These are phyloP conservation scores for Alisma plantagoaquatica DNA, from an alignment of 106 monocot species.

Conservation along the genomic window DNA sequence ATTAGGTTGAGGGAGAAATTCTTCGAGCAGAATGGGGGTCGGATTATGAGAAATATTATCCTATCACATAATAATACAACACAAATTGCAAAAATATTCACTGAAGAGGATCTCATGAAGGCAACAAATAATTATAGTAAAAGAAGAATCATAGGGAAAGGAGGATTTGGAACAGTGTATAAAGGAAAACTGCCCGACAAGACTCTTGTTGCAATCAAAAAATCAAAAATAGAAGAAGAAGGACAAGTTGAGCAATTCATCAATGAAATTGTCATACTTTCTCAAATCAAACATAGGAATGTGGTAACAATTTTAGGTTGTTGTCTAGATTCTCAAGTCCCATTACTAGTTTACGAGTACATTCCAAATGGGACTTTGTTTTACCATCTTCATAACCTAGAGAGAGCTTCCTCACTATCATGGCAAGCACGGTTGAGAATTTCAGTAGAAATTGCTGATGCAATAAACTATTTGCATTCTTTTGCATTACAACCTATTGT, in stretches of 20 bases:
- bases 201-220: conserved; percentile 9
- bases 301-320: conserved; percentile 14
- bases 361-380: conserved; percentile 9
- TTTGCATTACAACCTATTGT: conserved; percentile 15
- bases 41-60: conserved; percentile 3
- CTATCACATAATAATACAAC: neutral
- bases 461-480: conserved; percentile 36
- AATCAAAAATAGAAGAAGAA: conserved; percentile 1
- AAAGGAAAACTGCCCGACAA: conserved; percentile 11
- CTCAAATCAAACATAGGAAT: conserved; percentile 11
- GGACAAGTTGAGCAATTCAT: conserved; percentile 10
- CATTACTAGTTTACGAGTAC: conserved; percentile 15
- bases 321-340: conserved; percentile 8
- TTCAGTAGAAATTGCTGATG: conserved; percentile 22
- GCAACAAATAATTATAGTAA: conserved; percentile 9
- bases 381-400: conserved; percentile 3
- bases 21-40: conserved; percentile 12
- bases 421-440: conserved; percentile 21
- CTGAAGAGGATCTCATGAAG: conserved; percentile 1
- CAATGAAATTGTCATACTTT: conserved; percentile 10
- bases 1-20: conserved; percentile 5
- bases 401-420: neutral
- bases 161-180: conserved; percentile 14
- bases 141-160: conserved; percentile 4
- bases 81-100: conserved; percentile 1